Evolutionary conservation across 2,329 filamentous ascomycete species (phyloP).

Genomic region (Blumeria graminis): DNA sequence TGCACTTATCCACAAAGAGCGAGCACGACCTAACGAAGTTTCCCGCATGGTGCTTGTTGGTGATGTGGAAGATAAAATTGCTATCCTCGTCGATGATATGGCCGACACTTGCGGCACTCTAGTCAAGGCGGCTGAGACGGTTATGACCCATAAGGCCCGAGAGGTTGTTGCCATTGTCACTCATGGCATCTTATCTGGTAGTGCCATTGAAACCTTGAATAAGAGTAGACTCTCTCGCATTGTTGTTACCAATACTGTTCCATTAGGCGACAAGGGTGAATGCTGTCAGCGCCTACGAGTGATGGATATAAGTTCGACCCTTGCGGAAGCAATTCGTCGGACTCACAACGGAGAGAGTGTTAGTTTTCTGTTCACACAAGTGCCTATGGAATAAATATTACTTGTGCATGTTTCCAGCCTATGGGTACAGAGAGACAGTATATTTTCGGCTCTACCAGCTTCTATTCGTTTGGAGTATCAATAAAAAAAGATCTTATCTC

Average conservation of each 20-base stretch:
- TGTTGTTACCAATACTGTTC: slow-evolving; percentile 79
- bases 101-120: slow-evolving; percentile 83
- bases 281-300: slow-evolving; percentile 60
- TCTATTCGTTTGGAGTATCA: too few species aligned
- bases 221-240: slow-evolving; percentile 50
- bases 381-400: slow-evolving; percentile 22
- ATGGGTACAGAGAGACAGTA: too few species aligned
- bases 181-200: slow-evolving; percentile 73
- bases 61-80: slow-evolving; percentile 71
- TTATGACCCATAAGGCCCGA: slow-evolving; percentile 66
- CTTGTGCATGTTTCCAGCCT: too few species aligned
- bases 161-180: slow-evolving; percentile 90
- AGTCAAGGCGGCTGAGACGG: slow-evolving; percentile 68
- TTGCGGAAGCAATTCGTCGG: slow-evolving; percentile 45
- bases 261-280: slow-evolving; percentile 56
- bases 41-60: slow-evolving; percentile 91
- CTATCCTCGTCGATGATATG: slow-evolving; percentile 96
- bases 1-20: slow-evolving; percentile 91
- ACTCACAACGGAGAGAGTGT: slow-evolving; percentile 46
- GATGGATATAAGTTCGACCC: slow-evolving; percentile 73
- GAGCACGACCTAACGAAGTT: slow-evolving; percentile 73
- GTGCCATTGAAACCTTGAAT: slow-evolving; percentile 53
- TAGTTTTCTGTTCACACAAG: slow-evolving; percentile 44
- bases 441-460: too few species aligned
- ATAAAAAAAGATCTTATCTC: too few species aligned